Percentiles rank a stretch among this genome's conserved stretches.
These are phyloP conservation scores for Chlorella sp. DNA, from an alignment of 139 green algal species.

Conservation along the genomic window DNA sequence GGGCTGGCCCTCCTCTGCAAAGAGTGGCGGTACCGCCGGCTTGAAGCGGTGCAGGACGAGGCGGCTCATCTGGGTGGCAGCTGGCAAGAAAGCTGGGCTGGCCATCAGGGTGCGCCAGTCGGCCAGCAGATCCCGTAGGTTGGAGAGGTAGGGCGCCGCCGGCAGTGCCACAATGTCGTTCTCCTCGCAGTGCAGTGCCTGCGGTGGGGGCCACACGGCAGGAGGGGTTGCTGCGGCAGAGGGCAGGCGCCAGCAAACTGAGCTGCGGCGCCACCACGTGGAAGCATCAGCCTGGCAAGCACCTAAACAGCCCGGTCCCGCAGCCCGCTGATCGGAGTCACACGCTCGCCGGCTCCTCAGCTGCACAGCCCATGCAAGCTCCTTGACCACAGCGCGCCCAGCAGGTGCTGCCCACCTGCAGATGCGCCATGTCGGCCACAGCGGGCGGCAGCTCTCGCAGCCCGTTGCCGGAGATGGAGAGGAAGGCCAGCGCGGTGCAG, in stretches of 20 bases:
- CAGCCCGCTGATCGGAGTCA: too few relatives aligned
- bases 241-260: too few relatives aligned
- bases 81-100: background rate
- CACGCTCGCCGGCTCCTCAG: too few relatives aligned
- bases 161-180: conserved; percentile 16
- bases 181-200: conserved; percentile 13
- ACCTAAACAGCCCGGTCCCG: too few relatives aligned
- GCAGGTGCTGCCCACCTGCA: background rate
- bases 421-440: conserved; percentile 13
- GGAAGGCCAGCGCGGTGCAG: background rate
- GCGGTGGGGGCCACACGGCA: background rate
- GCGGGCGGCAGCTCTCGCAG: conserved; percentile 7
- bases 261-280: too few relatives aligned
- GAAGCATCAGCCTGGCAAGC: too few relatives aligned
- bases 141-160: background rate
- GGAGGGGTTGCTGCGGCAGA: too few relatives aligned
- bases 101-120: conserved; percentile 17
- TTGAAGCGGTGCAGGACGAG: background rate
- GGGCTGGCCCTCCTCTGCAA: too few relatives aligned
- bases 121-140: conserved; percentile 5
- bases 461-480: background rate
- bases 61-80: background rate
- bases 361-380: background rate
- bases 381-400: background rate
- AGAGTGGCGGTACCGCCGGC: background rate